These are phyloP conservation scores for Apiosordaria backusii DNA, from an alignment of 495 filamentous ascomycete genomes.

Conservation along the genomic window DNA sequence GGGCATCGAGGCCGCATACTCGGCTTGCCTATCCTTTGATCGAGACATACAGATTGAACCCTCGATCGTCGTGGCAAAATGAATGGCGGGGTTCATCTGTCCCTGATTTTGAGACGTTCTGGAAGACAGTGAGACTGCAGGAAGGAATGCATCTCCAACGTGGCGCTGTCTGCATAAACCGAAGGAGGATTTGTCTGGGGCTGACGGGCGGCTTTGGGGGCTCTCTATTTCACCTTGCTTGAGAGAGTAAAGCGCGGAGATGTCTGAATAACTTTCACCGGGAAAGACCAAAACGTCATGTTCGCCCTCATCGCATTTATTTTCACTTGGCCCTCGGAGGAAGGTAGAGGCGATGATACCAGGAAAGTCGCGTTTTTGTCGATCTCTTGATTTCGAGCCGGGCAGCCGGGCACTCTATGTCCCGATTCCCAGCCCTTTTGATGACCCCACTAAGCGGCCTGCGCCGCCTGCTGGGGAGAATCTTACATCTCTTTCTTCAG, in stretches of 20 bases:
- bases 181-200: not conserved
- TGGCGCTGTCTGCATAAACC: conserved; percentile 11
- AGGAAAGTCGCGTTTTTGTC: not conserved
- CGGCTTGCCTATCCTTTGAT: not conserved
- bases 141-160: conserved; percentile 11
- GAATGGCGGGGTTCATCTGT: not conserved
- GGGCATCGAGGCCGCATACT: not conserved
- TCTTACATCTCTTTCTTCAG: not conserved
- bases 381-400: not conserved
- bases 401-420: not conserved
- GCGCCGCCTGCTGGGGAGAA: not conserved
- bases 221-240: not conserved
- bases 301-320: not conserved
- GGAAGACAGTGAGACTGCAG: not conserved
- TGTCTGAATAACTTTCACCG: not conserved
- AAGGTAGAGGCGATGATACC: conserved; percentile 8
- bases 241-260: not conserved
- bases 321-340: not conserved
- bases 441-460: not conserved
- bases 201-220: not conserved
- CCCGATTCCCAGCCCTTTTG: not conserved
- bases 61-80: conserved; percentile 2
- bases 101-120: not conserved
- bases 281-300: not conserved
- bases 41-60: not conserved